Percentiles rank a stretch among this genome's conserved stretches.
Evolutionary conservation across 352 stramenopile species (phyloP).

Genomic region (Pythium sp.): DNA sequence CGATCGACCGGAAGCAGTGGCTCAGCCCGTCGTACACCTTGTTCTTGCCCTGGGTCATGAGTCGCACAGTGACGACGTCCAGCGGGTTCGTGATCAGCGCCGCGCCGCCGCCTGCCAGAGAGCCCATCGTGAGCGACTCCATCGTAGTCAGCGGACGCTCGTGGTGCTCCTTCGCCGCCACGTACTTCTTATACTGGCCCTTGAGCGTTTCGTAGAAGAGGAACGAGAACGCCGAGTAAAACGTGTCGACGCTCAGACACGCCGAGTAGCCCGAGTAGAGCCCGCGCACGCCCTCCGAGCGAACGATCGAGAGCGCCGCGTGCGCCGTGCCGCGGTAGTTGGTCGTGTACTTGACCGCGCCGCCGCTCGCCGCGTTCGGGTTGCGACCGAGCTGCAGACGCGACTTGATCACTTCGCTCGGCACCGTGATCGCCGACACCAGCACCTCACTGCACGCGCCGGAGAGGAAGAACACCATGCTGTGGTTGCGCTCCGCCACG

Average conservation of each 20-base stretch:
- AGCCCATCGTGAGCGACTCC: constrained; percentile 59
- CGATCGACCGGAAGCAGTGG: constrained; percentile 58
- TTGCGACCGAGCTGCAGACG: constrained; percentile 73
- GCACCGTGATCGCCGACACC: constrained; percentile 70
- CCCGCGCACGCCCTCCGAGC: constrained; percentile 55
- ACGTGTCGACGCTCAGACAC: constrained; percentile 76
- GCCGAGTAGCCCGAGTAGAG: constrained; percentile 76
- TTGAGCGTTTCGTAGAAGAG: constrained; percentile 82
- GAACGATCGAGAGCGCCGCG: constrained; percentile 58
- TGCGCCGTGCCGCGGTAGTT: constrained; percentile 73
- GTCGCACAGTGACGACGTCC: constrained; percentile 73
- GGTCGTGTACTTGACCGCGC: constrained; percentile 58
- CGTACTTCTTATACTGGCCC: constrained; percentile 39
- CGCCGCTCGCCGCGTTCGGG: constrained; percentile 61
- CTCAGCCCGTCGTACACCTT: constrained; percentile 58
- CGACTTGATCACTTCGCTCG: constrained; percentile 82
- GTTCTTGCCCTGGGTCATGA: constrained; percentile 82
- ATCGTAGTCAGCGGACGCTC: constrained; percentile 42
- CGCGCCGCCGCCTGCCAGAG: constrained; percentile 52
- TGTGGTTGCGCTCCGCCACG: constrained; percentile 43
- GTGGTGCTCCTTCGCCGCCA: constrained; percentile 21
- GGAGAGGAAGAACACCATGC: constrained; percentile 67
- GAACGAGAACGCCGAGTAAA: constrained; percentile 82
- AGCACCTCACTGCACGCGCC: constrained; percentile 63
- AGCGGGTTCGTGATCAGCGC: constrained; percentile 81